Evolutionary conservation across 805 yeast genomes (phyloP).

Genomic region (Candida gorgasii): DNA sequence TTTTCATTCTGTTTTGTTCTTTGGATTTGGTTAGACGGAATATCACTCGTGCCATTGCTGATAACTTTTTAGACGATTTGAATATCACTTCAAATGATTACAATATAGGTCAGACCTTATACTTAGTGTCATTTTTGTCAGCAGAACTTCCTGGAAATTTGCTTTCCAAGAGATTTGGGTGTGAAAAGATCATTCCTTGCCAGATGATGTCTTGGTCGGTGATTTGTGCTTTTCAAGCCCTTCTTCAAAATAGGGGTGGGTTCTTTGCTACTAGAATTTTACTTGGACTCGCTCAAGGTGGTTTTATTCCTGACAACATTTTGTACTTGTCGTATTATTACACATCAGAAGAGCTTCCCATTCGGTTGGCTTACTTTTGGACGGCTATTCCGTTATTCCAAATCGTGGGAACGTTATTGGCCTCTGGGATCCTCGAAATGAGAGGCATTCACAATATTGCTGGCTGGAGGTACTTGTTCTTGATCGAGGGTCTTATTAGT

Average conservation of each 20-base stretch:
- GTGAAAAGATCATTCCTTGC: conserved; percentile 58
- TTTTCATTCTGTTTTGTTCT: conserved; percentile 36
- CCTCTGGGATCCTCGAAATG: conserved; percentile 29
- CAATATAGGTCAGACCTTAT: conserved; percentile 40
- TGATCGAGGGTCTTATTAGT: conserved; percentile 63
- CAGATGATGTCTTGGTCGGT: conserved; percentile 29
- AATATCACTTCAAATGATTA: conserved; percentile 36
- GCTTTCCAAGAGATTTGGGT: conserved; percentile 59
- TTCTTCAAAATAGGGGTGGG: conserved; percentile 20
- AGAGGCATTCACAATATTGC: conserved; percentile 26
- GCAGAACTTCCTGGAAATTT: conserved; percentile 61
- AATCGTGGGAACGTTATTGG: conserved; percentile 22
- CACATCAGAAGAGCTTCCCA: conserved; percentile 56
- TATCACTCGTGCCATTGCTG: conserved; percentile 22
- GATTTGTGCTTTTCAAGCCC: conserved; percentile 26
- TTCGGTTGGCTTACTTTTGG: conserved; percentile 52
- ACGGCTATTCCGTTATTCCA: conserved; percentile 23
- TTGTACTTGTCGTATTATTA: conserved; percentile 67
- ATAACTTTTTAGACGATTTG: conserved; percentile 31
- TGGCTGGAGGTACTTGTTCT: conserved; percentile 64
- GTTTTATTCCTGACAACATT: conserved; percentile 51
- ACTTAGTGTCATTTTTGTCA: conserved; percentile 39
- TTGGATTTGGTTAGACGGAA: conserved; percentile 25
- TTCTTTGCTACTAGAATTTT: conserved; percentile 27
- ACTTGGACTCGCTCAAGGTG: conserved; percentile 31